A percentile compares a stretch with the other conserved stretches of the same genome.
phyloP scores from a whole-genome alignment of 345 rosid species.

The Bretschneidera sinensis region DNA sequence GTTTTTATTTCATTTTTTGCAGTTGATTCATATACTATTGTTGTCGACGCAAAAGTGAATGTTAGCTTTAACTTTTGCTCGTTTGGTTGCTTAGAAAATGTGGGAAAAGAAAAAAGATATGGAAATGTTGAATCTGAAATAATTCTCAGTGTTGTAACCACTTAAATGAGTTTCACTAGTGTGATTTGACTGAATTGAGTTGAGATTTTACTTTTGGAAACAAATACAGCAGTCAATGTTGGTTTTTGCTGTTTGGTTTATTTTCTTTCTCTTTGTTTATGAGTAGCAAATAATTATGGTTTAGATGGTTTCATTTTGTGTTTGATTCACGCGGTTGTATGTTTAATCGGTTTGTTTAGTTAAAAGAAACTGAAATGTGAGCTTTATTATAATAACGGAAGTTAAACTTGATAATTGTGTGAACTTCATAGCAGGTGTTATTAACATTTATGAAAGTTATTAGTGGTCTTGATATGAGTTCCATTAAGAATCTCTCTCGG shows the following conservation, averaged over 20 bases:
- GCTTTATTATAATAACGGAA: background rate
- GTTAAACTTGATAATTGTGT: background rate
- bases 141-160: background rate
- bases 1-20: slow-evolving; percentile 3
- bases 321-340: background rate
- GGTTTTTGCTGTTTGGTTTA: background rate
- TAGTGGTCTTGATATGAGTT: background rate
- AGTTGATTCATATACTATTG: background rate
- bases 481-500: background rate
- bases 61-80: background rate
- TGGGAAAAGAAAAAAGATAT: background rate
- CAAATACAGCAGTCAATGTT: background rate
- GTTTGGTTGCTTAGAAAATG: slow-evolving; percentile 13
- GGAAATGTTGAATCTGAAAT: background rate
- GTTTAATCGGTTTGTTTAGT: background rate
- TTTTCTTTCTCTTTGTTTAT: too few relatives aligned
- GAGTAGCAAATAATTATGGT: background rate
- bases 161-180: slow-evolving; percentile 1
- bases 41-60: background rate
- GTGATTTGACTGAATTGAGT: background rate
- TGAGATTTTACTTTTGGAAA: background rate
- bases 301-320: background rate
- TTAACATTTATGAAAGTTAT: background rate
- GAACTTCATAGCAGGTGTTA: background rate
- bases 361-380: background rate